These are phyloP conservation scores for Heliamphora pulchella DNA, from an alignment of 179 eudicot genomes.

Conservation along the genomic window DNA sequence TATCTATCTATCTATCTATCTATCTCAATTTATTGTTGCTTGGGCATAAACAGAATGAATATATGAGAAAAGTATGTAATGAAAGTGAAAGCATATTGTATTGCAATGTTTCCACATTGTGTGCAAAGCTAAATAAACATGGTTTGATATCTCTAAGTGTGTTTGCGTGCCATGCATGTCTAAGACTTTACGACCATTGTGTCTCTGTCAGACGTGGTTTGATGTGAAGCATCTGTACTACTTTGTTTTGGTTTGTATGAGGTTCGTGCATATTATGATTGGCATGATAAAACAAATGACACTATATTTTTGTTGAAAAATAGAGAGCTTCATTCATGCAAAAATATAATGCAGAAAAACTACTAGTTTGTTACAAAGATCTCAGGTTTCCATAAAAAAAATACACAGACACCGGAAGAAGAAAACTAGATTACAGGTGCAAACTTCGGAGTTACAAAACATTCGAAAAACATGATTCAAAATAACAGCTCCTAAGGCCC, in stretches of 20 bases:
- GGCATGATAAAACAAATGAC: neutral
- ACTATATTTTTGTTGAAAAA: neutral
- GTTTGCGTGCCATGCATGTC: neutral
- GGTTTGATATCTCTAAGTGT: neutral
- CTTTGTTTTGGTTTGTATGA: neutral
- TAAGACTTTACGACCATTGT: neutral
- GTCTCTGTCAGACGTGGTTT: neutral
- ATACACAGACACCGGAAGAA: neutral
- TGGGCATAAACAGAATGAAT: neutral
- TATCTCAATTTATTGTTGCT: neutral
- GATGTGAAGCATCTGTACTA: neutral
- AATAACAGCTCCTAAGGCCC: neutral
- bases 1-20: neutral
- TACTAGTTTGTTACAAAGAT: too few relatives aligned
- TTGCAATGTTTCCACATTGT: neutral
- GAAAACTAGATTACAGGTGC: neutral
- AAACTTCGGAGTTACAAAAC: neutral
- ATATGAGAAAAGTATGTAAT: neutral
- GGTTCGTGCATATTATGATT: neutral
- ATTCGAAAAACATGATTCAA: neutral
- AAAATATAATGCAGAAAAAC: too few relatives aligned
- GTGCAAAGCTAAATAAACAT: neutral
- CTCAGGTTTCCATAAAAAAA: neutral
- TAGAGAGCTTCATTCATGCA: too few relatives aligned
- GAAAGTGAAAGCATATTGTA: neutral